Evolutionary conservation across 192 early-diverging fungal genomes (phyloP).

Genomic region (Umbelopsis sp.): DNA sequence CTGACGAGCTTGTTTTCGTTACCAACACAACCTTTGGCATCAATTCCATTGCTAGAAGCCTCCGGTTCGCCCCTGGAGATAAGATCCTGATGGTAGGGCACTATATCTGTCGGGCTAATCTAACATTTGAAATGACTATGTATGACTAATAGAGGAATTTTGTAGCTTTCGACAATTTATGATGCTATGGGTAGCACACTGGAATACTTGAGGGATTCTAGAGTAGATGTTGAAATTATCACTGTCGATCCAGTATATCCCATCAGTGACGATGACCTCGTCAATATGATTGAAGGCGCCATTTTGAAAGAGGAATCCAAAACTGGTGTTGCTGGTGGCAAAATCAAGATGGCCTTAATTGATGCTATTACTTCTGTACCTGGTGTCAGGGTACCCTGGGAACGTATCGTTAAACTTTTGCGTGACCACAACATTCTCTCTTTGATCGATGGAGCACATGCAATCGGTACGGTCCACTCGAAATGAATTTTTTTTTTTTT

Average conservation of each 20-base stretch:
- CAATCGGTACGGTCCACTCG: conserved; percentile 40
- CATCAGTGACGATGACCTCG: conserved; percentile 42
- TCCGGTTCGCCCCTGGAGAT: conserved; percentile 46
- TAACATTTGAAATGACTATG: not conserved
- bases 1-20: conserved; percentile 59
- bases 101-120: not conserved
- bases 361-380: conserved; percentile 65
- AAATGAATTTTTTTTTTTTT: not conserved
- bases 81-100: conserved; percentile 36
- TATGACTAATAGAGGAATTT: not conserved
- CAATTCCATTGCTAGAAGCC: conserved; percentile 55
- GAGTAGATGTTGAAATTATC: conserved; percentile 40
- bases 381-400: conserved; percentile 47
- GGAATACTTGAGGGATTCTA: conserved; percentile 45
- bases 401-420: conserved; percentile 43
- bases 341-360: conserved; percentile 50
- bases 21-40: conserved; percentile 59
- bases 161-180: conserved; percentile 58
- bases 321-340: conserved; percentile 29
- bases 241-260: conserved; percentile 53
- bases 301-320: conserved; percentile 37
- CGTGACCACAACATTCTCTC: conserved; percentile 54
- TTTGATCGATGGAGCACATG: conserved; percentile 69
- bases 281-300: conserved; percentile 41
- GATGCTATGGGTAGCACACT: conserved; percentile 50